A percentile compares a stretch with the other conserved stretches of the same genome.
Evolutionary conservation across 108 stramenopile genomes (phyloP).

Genomic region (Tribonema minus): DNA sequence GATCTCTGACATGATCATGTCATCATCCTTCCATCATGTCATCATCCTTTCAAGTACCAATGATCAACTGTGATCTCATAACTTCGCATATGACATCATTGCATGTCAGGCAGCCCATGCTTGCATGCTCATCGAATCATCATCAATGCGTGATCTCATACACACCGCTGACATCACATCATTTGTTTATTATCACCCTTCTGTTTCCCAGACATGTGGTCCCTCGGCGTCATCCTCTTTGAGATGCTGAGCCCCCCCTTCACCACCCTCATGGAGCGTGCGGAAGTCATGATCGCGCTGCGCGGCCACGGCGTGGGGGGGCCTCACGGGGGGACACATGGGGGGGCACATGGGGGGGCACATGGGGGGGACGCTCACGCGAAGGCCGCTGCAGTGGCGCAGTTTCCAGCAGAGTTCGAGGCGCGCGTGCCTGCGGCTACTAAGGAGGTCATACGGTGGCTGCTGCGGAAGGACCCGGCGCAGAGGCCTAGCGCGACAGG

Average conservation of each 20-base stretch:
- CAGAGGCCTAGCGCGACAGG: slow-evolving; percentile 31
- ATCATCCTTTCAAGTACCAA: too few species aligned
- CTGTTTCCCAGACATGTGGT: slow-evolving; percentile 50
- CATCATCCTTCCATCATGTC: too few species aligned
- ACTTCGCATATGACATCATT: neutral
- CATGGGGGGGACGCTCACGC: too few species aligned
- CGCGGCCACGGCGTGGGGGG: neutral
- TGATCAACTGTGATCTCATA: too few species aligned
- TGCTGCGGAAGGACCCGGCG: slow-evolving; percentile 3
- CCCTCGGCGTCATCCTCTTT: slow-evolving; percentile 43
- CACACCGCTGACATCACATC: neutral
- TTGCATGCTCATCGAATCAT: neutral
- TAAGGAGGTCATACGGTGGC: slow-evolving; percentile 34
- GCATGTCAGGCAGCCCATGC: neutral
- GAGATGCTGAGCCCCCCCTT: slow-evolving; percentile 47
- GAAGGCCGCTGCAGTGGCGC: too few species aligned
- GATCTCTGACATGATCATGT: too few species aligned
- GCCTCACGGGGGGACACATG: too few species aligned
- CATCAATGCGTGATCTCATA: neutral
- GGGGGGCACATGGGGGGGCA: too few species aligned
- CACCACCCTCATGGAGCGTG: slow-evolving; percentile 42
- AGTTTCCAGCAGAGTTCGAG: slow-evolving; percentile 20
- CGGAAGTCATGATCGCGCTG: slow-evolving; percentile 38
- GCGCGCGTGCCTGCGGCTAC: slow-evolving; percentile 35
- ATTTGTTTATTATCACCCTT: too few species aligned